Evolutionary conservation across 2,329 filamentous ascomycete species (phyloP), one percentile per base, ranked within the genome.

Genomic region (Sphaerulina musiva): DNA sequence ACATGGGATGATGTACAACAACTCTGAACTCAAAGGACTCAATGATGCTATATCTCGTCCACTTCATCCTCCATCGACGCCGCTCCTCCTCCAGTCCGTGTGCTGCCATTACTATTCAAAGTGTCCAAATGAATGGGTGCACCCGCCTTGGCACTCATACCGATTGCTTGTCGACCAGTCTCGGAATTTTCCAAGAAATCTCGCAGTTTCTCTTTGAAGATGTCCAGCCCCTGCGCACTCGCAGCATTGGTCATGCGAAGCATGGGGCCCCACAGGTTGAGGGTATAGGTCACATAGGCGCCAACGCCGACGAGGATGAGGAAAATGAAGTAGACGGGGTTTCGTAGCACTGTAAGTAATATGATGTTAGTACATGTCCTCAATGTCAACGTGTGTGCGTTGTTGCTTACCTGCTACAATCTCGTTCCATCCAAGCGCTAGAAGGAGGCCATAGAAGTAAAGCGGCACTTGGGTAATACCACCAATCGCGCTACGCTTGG

Each of bases 391-490:
- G 39, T n/a, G 34, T n/a, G n/a, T 26, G 6, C n/a, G 1, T 20
- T 41, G 45, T 46, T 32, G 71, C 87, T 79, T 79, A 95, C 91
- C 89, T 67, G 91, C 88, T 62, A 95, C 77, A 59, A 98, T 91
- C 73, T 98, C 93, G 72, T 98, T 98, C 93, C 93, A 98, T n/a
- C 93, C 93, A 46, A 98, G 78, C 20, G 89, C 88, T 60, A 98
- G 76, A 53, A 98, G 78, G 53, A 97, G 72, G 41, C 83, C 89
- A 66, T 96, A 98, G 72, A 98, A 96, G 73, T 96, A 97, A 58
- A 95, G 74, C 5, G 93, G 93, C 47, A 98, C 84, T 72, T 96
- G 91, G 4, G 91, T 88, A 64, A 98, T 88, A 54, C 92, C 91
- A 51, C 93, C 93, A 68, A 98, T 95, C 41, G 93, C 93, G 69